Conservation (phyloP, 345 rosid species). For the Corymbia maculata region DNA sequence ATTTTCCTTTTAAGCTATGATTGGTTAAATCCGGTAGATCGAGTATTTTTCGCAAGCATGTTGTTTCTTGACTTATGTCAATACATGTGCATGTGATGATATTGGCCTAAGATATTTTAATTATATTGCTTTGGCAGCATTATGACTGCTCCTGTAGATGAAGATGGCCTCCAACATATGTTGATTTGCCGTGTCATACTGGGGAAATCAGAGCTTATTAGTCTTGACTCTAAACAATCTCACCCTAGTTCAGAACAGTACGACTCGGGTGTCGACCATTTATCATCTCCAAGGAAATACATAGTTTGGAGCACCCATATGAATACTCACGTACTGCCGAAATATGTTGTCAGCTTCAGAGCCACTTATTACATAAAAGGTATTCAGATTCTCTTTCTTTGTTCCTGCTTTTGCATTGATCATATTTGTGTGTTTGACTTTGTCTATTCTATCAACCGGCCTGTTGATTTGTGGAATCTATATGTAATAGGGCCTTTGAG, state of each 20-base stretch:
- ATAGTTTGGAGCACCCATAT: constrained; percentile 6
- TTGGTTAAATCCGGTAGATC: background rate
- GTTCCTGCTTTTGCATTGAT: background rate
- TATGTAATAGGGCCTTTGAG: constrained; percentile 18
- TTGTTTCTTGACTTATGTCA: background rate
- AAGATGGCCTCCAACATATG: constrained; percentile 55
- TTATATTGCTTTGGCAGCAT: background rate
- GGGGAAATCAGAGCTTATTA: constrained; percentile 59
- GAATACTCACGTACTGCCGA: constrained; percentile 14
- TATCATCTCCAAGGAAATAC: background rate
- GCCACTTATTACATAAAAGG: background rate
- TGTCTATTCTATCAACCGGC: background rate
- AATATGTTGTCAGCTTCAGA: constrained; percentile 3
- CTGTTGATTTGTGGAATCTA: background rate
- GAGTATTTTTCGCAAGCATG: background rate
- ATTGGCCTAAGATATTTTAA: background rate
- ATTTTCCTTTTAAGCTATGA: background rate
- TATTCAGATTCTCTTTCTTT: background rate
- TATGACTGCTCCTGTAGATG: constrained; percentile 21
- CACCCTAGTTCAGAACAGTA: constrained; percentile 1
- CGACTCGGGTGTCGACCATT: constrained; percentile 10
- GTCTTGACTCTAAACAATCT: constrained; percentile 34
- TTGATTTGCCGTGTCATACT: constrained; percentile 41
- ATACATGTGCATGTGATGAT: background rate
- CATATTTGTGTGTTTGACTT: background rate